These are phyloP conservation scores for Phytophthora cactorum DNA, from an alignment of 352 stramenopile species.

Conservation along the genomic window DNA sequence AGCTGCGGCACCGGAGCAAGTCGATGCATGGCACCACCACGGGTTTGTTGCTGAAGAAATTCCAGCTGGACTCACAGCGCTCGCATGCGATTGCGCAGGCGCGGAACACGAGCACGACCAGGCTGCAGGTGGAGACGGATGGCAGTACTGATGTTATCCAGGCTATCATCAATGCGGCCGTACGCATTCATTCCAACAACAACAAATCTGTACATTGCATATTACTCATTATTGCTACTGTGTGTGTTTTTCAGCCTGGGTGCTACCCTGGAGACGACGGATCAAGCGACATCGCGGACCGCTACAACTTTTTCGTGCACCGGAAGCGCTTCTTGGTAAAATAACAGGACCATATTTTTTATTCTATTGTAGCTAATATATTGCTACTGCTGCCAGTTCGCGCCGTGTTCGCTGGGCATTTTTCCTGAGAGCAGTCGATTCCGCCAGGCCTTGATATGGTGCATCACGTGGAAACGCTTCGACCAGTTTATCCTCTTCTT, in stretches of 20 bases:
- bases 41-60: constrained; percentile 29
- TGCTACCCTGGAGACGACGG: constrained; percentile 64
- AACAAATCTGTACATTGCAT: too few relatives aligned
- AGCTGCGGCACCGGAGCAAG: constrained; percentile 28
- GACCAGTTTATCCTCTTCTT: constrained; percentile 86
- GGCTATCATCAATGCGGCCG: constrained; percentile 32
- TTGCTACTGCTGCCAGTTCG: constrained; percentile 44
- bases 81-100: constrained; percentile 11
- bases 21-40: constrained; percentile 12
- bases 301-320: constrained; percentile 74
- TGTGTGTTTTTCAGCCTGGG: constrained; percentile 31
- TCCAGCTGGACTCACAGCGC: constrained; percentile 14
- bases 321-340: constrained; percentile 62
- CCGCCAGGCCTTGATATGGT: constrained; percentile 65
- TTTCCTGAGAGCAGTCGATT: constrained; percentile 62
- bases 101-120: neutral
- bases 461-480: constrained; percentile 78
- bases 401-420: constrained; percentile 55
- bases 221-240: too few relatives aligned
- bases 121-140: neutral
- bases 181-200: constrained; percentile 2
- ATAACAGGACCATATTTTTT: neutral
- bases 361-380: neutral
- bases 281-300: constrained; percentile 50
- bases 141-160: constrained; percentile 23